A percentile compares a stretch with the other conserved stretches of the same genome.
Conservation (phyloP, 768 basidiomycete species). For the Termitomyces sp. region DNA sequence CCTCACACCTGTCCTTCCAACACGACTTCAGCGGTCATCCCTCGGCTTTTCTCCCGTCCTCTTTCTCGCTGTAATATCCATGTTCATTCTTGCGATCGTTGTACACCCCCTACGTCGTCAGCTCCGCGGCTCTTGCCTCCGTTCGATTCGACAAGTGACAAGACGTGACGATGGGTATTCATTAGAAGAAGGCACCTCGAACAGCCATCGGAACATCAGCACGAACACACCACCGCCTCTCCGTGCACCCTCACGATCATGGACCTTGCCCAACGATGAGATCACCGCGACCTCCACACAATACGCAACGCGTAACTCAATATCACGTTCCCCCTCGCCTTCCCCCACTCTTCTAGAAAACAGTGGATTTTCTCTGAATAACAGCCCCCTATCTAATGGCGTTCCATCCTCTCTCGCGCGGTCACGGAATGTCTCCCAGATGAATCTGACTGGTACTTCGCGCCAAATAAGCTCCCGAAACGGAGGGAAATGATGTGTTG, state of each 20-base stretch:
- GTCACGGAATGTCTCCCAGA: conserved; percentile 65
- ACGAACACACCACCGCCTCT: conserved; percentile 16
- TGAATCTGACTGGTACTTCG: conserved; percentile 54
- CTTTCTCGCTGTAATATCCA: conserved; percentile 51
- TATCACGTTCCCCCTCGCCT: conserved; percentile 48
- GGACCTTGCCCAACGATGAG: conserved; percentile 28
- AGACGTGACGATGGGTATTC: conserved; percentile 36
- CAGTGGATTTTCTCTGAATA: conserved; percentile 15
- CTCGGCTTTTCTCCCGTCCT: conserved; percentile 72
- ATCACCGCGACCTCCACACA: conserved; percentile 34
- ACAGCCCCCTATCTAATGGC: conserved; percentile 22
- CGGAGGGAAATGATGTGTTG: neutral
- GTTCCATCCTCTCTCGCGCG: conserved; percentile 43
- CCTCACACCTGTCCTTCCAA: conserved; percentile 64
- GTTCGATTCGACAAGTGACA: conserved; percentile 34
- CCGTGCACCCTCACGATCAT: conserved; percentile 35
- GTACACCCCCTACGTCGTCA: conserved; percentile 57
- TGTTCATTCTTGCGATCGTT: conserved; percentile 41
- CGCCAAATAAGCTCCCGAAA: conserved; percentile 24
- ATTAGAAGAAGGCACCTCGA: conserved; percentile 50
- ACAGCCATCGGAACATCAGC: conserved; percentile 22
- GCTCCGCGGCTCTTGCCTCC: conserved; percentile 43
- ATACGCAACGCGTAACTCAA: conserved; percentile 27
- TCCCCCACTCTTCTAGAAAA: conserved; percentile 38
- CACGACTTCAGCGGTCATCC: conserved; percentile 55